Conservation (phyloP, 2,329 filamentous ascomycete genomes). For the Ramularia collo-cygni region DNA sequence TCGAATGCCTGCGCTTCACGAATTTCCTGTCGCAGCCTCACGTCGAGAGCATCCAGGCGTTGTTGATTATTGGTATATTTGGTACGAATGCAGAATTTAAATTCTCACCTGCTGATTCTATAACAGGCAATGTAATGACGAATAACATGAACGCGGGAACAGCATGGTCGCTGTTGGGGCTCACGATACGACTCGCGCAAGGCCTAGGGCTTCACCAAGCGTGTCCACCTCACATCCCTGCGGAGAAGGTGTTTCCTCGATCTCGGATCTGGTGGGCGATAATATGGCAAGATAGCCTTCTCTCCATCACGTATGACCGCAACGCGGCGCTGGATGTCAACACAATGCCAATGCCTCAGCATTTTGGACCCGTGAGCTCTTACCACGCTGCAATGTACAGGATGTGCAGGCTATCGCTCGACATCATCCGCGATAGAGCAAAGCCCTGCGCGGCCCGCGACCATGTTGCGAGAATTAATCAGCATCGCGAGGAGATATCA, state of each 20-base stretch:
- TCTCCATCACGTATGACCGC: conserved; percentile 59
- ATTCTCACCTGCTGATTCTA: not conserved
- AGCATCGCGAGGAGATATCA: conserved; percentile 51
- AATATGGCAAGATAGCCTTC: conserved; percentile 58
- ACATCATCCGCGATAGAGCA: conserved; percentile 53
- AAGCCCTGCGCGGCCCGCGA: conserved; percentile 48
- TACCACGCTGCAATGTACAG: conserved; percentile 54
- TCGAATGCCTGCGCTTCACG: conserved; percentile 57
- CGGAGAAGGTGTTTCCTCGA: conserved; percentile 38
- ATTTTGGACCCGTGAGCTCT: conserved; percentile 39
- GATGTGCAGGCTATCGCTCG: conserved; percentile 52
- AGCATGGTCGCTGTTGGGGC: conserved; percentile 54
- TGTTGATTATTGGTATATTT: conserved; percentile 46
- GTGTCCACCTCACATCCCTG: conserved; percentile 47
- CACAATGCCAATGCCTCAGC: conserved; percentile 34
- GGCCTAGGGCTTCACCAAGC: conserved; percentile 54
- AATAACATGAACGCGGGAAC: conserved; percentile 51
- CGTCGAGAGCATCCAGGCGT: conserved; percentile 55
- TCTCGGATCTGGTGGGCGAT: conserved; percentile 49
- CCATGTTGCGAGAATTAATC: conserved; percentile 45
- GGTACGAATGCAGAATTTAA: not conserved
- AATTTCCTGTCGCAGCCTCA: conserved; percentile 58
- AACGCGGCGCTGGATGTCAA: conserved; percentile 47
- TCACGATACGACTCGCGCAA: conserved; percentile 55
- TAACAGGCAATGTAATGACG: conserved; percentile 40